Evolutionary conservation across 1,284 basidiomycete genomes (phyloP).

Genomic region (Pseudozyma hubeiensis): DNA sequence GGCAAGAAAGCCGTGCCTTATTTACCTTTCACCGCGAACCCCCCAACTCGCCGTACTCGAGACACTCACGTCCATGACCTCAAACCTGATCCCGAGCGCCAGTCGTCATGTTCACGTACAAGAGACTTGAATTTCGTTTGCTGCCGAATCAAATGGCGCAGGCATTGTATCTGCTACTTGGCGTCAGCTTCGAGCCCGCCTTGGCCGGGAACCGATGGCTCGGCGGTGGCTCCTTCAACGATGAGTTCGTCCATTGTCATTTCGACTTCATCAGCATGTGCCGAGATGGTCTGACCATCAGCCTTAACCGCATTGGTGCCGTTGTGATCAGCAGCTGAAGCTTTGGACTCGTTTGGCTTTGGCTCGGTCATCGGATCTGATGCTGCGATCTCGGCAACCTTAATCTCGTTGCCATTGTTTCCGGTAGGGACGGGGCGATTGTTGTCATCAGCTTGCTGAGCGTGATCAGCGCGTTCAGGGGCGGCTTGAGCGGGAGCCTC

Average conservation of each 20-base stretch:
- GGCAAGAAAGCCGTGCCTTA: too few species aligned
- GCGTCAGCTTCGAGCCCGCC: neutral
- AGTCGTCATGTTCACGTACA: too few species aligned
- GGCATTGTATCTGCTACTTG: neutral
- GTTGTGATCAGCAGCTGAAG: too few species aligned
- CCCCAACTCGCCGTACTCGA: too few species aligned
- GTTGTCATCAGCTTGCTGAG: neutral
- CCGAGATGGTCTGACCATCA: neutral
- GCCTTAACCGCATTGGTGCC: slow-evolving; percentile 4
- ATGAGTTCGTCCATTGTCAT: slow-evolving; percentile 21
- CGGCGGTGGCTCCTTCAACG: slow-evolving; percentile 5
- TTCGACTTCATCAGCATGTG: neutral
- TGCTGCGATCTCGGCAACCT: neutral
- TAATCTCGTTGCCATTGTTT: neutral
- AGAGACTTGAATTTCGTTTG: too few species aligned
- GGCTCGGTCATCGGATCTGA: too few species aligned
- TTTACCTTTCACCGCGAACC: too few species aligned
- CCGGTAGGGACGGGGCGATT: too few species aligned
- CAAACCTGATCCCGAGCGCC: too few species aligned
- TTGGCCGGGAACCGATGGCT: neutral
- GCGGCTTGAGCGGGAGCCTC: neutral
- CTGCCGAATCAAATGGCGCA: too few species aligned
- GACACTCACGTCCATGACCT: too few species aligned
- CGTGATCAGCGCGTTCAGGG: neutral
- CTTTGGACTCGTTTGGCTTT: neutral